Evolutionary conservation across 306 rosid genomes (phyloP), one percentile per base, ranked within the genome.

Genomic region (Quercus aquifolioides): DNA sequence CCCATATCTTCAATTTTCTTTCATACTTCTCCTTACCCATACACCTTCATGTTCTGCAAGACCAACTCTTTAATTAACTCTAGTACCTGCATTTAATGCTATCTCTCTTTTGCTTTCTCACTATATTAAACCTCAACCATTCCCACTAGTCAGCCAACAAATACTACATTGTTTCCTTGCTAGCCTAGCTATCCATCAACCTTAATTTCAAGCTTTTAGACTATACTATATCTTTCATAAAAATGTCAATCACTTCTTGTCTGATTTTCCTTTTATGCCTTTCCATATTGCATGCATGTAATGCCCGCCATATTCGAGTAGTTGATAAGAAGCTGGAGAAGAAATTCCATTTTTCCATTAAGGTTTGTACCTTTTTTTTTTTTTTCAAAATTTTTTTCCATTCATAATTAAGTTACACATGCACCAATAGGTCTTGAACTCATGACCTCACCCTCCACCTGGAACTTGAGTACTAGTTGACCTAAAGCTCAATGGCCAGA

Each of bases 271-370:
- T 89, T 81, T 69, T 92, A 25, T 88, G 85, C 82, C 35, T 91
- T 78, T 88, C 90, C 33, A 41, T 41, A 41, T 82, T 88, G 85
- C 90, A 89, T 82, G 92, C 92, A 87, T 89, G 92, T 78, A 38
- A 81, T 74, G 92, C 92, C 31, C 79, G 89, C 63, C 84, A 52
- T 76, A 77, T 81, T 14, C 41, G 25, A 31, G 79, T 43, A 35
- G 38, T 68, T 1, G 84, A 77, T 28, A 79, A 74, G 71, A 83
- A 71, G 71, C 57, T 79, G 21, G 75, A 78, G 54, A 71, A 84
- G 71, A 81, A 83, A 71, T 11, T 31, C 41, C 81, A 76, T 65
- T 76, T 83, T 56, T 70, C 75, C 51, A 38, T 55, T 19, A 83
- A 85, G 94, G 94, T 89, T 54, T 20, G 70, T 68, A 11, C 59